Evolutionary conservation across 257 asterid species (phyloP), one percentile per base, ranked within the genome.

Genomic region (Cinchona pubescens): DNA sequence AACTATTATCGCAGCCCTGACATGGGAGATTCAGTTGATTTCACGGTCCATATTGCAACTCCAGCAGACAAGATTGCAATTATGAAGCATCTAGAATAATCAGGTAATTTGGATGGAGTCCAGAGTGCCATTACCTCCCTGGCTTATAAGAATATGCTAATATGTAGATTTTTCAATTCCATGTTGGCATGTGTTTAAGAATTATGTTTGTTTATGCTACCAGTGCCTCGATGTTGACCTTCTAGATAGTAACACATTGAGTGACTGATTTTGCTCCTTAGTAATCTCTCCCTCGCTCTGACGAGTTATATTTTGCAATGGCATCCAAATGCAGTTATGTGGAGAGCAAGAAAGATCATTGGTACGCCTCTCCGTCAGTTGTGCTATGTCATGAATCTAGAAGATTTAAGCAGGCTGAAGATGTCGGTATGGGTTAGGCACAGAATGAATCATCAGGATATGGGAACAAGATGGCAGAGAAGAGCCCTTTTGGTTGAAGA

Each of bases 401-500:
- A 85, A 21, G 85, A 85, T 19, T 46, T 92, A 38, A 70, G 69
- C 63, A 76, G 64, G 71, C 35, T 94, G 79, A 88, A 81, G 73
- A 32, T 94, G 74, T 85, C 96, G 1, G 90, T 94, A 0, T 94
- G 99, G 99, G 1, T 87, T 71, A 85, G 99, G 58, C 99, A 94
- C 77, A 82, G 87, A 27, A 89, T 94, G 90, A 94, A 94, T 78
- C 89, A 87, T 76, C 99, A 94, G 70, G 91, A 94, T 75, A 86
- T 88, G 89, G 90, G 88, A 16, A 92, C 89, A 74, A 92, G 64
- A 78, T 94, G 87, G 85, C 77, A 69, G 55, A 86, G 97, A 77
- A 80, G 99, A 74, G 97, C 89, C 8, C 61, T 80, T 60, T 61
- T 94, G 84, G 76, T 88, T 18, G 95, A 90, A 68, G 97, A 94